Evolutionary conservation across 768 basidiomycete genomes (phyloP), one percentile per base, ranked within the genome.

Genomic region (Sporobolomyces pararoseus): DNA sequence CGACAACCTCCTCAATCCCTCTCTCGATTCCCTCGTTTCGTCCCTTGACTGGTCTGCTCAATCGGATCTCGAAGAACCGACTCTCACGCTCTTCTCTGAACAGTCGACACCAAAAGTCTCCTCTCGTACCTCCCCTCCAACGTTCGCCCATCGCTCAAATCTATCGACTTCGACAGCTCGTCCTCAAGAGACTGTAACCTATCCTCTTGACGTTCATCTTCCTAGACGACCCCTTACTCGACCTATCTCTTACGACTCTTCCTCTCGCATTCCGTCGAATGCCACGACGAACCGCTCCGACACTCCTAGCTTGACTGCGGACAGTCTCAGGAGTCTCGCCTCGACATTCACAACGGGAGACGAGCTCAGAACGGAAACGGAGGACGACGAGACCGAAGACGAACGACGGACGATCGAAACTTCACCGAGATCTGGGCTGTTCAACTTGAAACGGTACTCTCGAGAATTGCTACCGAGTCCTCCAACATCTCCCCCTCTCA

Each of bases 11-110:
- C 19, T n/a, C 12, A 63, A 51, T 32, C 35, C 55, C n/a, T 65
- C 63, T 31, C 68, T 70, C 63, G 68, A 70, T 16, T 70, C 68
- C 7, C 55, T 70, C 57, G 63, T 63, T 14, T 70, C 68, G 0
- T 51, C 68, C 7, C 19, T 37, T 50, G 39, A 42, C 23, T 59
- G 65, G 58, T 27, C 39, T 0, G n/a, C 2, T 9, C 1, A 3
- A 14, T 65, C 63, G 4, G 68, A 70, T n/a, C 58, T n/a, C 6
- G 68, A 50, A 12, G 68, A 70, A 16, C 62, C 68, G 10, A 69
- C 68, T 14, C 16, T 69, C 29, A 69, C 53, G 13, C 27, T 55
- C 52, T 31, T 34, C 53, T 12, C 23, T 35, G 54, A 55, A 19
- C 54, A 34, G 4, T 1, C 9, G 4, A 65, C 52, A 4, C 53